phyloP scores from a whole-genome alignment of 768 basidiomycete species.

The Boletus rubescentipes region DNA sequence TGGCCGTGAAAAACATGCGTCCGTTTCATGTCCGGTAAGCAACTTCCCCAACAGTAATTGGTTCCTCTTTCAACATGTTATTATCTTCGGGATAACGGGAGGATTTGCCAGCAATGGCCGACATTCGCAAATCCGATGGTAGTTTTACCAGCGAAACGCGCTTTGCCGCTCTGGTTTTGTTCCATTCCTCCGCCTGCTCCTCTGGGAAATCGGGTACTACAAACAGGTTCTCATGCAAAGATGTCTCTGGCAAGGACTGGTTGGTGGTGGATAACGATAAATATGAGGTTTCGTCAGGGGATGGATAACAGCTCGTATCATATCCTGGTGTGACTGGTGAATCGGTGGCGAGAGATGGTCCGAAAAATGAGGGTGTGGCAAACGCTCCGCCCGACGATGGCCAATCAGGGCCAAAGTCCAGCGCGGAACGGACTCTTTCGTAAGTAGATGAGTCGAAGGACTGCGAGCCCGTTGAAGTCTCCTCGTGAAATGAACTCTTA shows the following conservation, averaged over 20 bases:
- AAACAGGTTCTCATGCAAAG: slow-evolving; percentile 47
- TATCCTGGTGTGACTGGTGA: slow-evolving; percentile 32
- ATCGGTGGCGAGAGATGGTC: slow-evolving; percentile 32
- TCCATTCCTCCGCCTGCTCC: slow-evolving; percentile 87
- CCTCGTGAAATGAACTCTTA: slow-evolving; percentile 15
- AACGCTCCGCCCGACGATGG: slow-evolving; percentile 42
- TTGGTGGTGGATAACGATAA: slow-evolving; percentile 20
- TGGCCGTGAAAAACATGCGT: slow-evolving; percentile 7
- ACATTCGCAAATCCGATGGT: slow-evolving; percentile 51
- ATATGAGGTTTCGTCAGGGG: slow-evolving; percentile 26
- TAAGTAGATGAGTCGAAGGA: slow-evolving; percentile 46
- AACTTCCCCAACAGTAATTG: not conserved
- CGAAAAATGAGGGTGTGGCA: slow-evolving; percentile 32
- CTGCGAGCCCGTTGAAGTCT: slow-evolving; percentile 11
- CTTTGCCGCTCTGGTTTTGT: slow-evolving; percentile 80
- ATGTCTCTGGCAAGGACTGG: slow-evolving; percentile 20
- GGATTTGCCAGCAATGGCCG: slow-evolving; percentile 19
- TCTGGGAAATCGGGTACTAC: slow-evolving; percentile 46
- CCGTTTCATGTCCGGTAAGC: slow-evolving; percentile 1
- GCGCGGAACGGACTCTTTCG: slow-evolving; percentile 69
- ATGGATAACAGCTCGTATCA: slow-evolving; percentile 33
- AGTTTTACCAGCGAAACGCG: slow-evolving; percentile 80
- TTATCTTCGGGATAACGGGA: slow-evolving; percentile 4
- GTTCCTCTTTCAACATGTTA: slow-evolving; percentile 9
- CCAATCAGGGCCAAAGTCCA: slow-evolving; percentile 56